Conservation (phyloP, 768 basidiomycete species). For the Amyloporia xantha region DNA sequence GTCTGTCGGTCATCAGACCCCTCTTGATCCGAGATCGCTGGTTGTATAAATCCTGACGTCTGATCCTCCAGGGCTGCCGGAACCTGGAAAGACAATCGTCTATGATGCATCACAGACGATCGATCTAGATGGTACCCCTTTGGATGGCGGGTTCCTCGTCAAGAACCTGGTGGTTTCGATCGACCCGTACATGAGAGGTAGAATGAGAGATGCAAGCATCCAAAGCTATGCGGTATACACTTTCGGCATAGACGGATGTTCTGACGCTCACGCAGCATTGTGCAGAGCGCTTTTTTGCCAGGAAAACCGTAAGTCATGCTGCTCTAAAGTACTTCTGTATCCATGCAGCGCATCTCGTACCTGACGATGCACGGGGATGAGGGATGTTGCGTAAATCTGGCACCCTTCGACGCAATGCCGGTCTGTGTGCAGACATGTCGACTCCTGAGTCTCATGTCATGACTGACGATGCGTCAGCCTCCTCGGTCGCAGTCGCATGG, state of each 20-base stretch:
- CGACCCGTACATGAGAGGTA: slow-evolving; percentile 16
- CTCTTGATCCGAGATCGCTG: too few species aligned
- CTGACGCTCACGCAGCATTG: neutral
- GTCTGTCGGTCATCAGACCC: slow-evolving; percentile 23
- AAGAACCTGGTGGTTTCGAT: slow-evolving; percentile 21
- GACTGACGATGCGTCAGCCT: too few species aligned
- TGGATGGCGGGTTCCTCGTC: slow-evolving; percentile 24
- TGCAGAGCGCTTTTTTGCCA: neutral
- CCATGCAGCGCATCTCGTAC: too few species aligned
- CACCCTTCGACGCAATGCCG: too few species aligned
- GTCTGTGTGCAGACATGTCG: too few species aligned
- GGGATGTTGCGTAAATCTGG: too few species aligned
- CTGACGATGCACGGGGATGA: too few species aligned
- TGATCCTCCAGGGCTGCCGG: slow-evolving; percentile 10
- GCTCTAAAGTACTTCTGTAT: too few species aligned
- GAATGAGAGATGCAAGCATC: slow-evolving; percentile 12
- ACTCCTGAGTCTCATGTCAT: too few species aligned
- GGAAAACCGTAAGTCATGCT: neutral
- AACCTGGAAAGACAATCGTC: slow-evolving; percentile 23
- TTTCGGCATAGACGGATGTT: neutral
- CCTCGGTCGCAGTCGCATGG: too few species aligned
- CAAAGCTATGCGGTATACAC: slow-evolving; percentile 12
- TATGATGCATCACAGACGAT: slow-evolving; percentile 23
- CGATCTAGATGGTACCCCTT: slow-evolving; percentile 20
- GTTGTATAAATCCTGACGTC: too few species aligned